phyloP scores from a whole-genome alignment of 768 basidiomycete genomes.

The Lentinula detonsa region DNA sequence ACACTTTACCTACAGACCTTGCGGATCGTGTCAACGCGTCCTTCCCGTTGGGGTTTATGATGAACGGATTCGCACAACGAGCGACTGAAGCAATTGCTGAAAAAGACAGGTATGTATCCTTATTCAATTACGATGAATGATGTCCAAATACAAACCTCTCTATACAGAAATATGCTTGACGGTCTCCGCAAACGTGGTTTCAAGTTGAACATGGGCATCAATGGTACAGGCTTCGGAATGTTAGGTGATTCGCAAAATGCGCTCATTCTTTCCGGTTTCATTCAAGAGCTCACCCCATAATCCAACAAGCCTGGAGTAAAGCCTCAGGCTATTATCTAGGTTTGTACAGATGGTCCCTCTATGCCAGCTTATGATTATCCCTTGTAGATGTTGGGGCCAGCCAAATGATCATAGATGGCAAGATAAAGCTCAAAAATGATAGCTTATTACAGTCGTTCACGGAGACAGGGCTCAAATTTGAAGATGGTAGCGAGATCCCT shows the following conservation, averaged over 20 bases:
- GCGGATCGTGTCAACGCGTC: slow-evolving; percentile 46
- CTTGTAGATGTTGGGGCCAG: slow-evolving; percentile 49
- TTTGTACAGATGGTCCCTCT: slow-evolving; percentile 12
- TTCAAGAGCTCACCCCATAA: slow-evolving; percentile 3
- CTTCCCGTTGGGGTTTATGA: slow-evolving; percentile 28
- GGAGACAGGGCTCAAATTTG: slow-evolving; percentile 38
- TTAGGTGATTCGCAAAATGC: slow-evolving; percentile 10
- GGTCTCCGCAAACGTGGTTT: slow-evolving; percentile 43
- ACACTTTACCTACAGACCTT: slow-evolving; percentile 40
- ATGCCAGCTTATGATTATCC: background rate
- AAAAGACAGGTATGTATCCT: slow-evolving; percentile 29
- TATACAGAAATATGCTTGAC: slow-evolving; percentile 35
- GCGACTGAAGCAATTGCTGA: slow-evolving; percentile 30
- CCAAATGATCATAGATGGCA: slow-evolving; percentile 56
- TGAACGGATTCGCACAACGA: slow-evolving; percentile 20
- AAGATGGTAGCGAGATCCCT: slow-evolving; percentile 37
- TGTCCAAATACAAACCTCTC: background rate
- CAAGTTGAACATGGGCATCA: slow-evolving; percentile 33
- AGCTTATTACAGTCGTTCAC: slow-evolving; percentile 40
- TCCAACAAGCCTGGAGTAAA: slow-evolving; percentile 17
- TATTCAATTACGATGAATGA: background rate
- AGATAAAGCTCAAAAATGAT: slow-evolving; percentile 69
- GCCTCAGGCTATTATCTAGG: slow-evolving; percentile 54
- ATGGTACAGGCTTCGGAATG: slow-evolving; percentile 35
- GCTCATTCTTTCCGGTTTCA: no score